phyloP scores from a whole-genome alignment of 1,139 yeast species.

The Geotrichum klebahnii region DNA sequence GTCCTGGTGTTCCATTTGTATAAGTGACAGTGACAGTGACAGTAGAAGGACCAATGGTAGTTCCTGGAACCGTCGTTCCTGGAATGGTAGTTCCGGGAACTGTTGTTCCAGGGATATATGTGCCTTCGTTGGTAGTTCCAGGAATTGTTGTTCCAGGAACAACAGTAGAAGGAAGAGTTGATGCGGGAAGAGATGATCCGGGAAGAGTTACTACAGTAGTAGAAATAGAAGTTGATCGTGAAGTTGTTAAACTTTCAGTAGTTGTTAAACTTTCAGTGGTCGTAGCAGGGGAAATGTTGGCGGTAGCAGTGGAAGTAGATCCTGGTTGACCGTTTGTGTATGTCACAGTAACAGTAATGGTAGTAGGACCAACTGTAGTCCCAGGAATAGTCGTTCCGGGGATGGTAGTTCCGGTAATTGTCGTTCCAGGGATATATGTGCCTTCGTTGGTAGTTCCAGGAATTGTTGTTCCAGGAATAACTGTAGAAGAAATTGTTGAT shows the following conservation, averaged over 20 bases:
- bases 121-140: constrained; percentile 11
- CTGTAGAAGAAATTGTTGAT: constrained; percentile 18
- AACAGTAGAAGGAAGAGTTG: constrained; percentile 20
- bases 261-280: not conserved
- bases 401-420: constrained; percentile 22
- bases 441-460: constrained; percentile 10
- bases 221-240: not conserved
- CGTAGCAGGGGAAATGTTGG: constrained; percentile 4
- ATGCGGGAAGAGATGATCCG: constrained; percentile 22
- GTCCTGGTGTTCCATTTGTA: constrained; percentile 12
- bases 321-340: constrained; percentile 14
- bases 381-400: constrained; percentile 27
- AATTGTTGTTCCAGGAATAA: constrained; percentile 21
- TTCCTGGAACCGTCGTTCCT: constrained; percentile 25
- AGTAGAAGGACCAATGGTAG: constrained; percentile 21
- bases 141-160: constrained; percentile 13
- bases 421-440: constrained; percentile 25
- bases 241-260: not conserved
- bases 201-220: constrained; percentile 11
- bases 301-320: constrained; percentile 2
- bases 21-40: constrained; percentile 24
- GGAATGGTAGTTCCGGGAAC: constrained; percentile 21
- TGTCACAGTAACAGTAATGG: constrained; percentile 24
- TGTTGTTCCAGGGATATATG: constrained; percentile 19
- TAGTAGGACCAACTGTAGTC: constrained; percentile 20